Base-by-base conservation (phyloP, 805 yeast genomes). In the Saccharomycopsis sp. region DNA sequence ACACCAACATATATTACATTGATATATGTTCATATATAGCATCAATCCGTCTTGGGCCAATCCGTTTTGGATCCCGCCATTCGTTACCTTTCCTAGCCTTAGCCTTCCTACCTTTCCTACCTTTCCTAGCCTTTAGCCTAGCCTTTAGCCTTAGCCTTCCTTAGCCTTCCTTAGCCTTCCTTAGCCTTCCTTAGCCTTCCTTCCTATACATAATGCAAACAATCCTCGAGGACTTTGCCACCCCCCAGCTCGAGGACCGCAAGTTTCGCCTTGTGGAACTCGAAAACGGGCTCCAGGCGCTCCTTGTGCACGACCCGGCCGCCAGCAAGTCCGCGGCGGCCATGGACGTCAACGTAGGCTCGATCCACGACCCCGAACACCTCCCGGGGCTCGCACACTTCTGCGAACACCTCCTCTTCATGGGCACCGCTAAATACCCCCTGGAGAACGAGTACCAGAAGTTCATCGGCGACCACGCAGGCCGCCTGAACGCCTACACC, bases 401-500 rank as follows among this genome's bases (percentile, higher is more conserved):
- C 67, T 81, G 85, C 67, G 87, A 82, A 65, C 87, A 87, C 69
- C 74, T 87, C 60, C 71, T 87, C 57, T 87, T 87, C 68, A 85
- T 87, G 91, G 95, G 95, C 5, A 87, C 94, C 2, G 71, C 78
- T 62, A 86, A 86, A 70, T 88, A 83, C 64, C 94, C 94, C 0
- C 77, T 79, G 54, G 94, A 88, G 69, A 87, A 86, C 66, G 94
- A 86, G 63, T 88, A 88, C 68, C 76, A 86, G 51, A 81, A 85
- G 54, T 94, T 78, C 69, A 73, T 92, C 57, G 79, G 95, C 7
- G 83, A 86, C 61, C 95, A 94, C 67, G 86, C 91, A 47, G 99
- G 98, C 18, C 80, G 80, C 61, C 87, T 95, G 40, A 92, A 92
- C 68, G 99, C 99, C 1, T 92, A 86, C 71, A 92, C 99, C 0